Base-by-base conservation (phyloP, 768 basidiomycete species). In the Termitomyces sp. region DNA sequence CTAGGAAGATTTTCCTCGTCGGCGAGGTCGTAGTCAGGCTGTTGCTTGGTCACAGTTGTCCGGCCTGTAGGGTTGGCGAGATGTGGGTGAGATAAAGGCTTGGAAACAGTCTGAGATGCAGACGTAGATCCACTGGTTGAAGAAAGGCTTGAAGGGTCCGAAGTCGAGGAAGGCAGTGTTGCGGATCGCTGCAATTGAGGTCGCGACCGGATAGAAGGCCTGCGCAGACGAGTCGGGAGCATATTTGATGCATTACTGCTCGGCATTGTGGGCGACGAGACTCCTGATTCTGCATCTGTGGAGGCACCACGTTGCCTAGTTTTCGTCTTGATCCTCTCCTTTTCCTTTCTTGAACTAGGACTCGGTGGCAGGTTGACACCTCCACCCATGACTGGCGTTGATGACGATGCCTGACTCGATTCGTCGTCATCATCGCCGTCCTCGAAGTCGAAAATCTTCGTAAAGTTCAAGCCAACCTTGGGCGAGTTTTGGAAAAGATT, bases 1-100 rank as follows among this genome's bases (percentile, higher is more conserved):
- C 89, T 91, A 0, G 91, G 92, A 0, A 93, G 78, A 69, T 92
- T 93, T 70, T 91, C 91, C 68, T 91, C 91, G 67, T 93, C 90
- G 0, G 77, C 77, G 10, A 88, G 65, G 69, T 92, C 86, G 65
- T 91, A 93, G 59, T 80, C 74, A 4, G 84, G 56, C 26, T 59
- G 66, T n/a, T 67, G 65, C 32, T 65, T 67, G 1, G 72, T 65
- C 26, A 69, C 58, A 10, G 74, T 64, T 0, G 66, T 57, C 13
- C 65, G 61, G 16, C 63, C 59, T 4, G 61, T 44, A 2, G 66
- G 61, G 26, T 63, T 61, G 57, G 62, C 65, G 5, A 78, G 69
- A 57, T 80, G 79, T 2, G 79, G 80, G 64, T 80, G 79, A 0
- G 77, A 73, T 3, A 79, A 72, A 20, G 77, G 78, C 61, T 76